These are phyloP conservation scores for Ascodesmis nigricans DNA, from an alignment of 495 filamentous ascomycete genomes.

Conservation along the genomic window DNA sequence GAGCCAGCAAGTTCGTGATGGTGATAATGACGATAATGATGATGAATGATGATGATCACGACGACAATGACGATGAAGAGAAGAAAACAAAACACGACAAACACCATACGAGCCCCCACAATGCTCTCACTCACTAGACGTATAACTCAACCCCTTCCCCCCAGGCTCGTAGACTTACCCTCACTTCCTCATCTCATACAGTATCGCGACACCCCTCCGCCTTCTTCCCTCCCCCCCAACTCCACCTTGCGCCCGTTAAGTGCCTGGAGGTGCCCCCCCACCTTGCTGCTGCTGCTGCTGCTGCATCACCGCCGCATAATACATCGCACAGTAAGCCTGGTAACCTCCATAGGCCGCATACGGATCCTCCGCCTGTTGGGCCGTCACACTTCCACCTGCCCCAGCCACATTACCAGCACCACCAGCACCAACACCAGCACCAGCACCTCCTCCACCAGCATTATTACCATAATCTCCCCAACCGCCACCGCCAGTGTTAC, in stretches of 20 bases:
- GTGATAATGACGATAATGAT: too few relatives aligned
- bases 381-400: constrained; percentile 1
- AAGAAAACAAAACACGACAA: too few relatives aligned
- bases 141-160: too few relatives aligned
- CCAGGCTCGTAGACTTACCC: too few relatives aligned
- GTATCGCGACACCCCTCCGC: too few relatives aligned
- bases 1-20: too few relatives aligned
- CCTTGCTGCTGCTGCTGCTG: constrained; percentile 15
- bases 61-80: too few relatives aligned
- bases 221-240: too few relatives aligned
- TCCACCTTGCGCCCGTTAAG: constrained; percentile 6
- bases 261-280: constrained; percentile 17
- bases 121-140: too few relatives aligned
- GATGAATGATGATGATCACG: too few relatives aligned
- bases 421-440: constrained; percentile 1
- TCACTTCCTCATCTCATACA: too few relatives aligned
- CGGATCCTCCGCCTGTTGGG: constrained; percentile 13
- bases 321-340: constrained; percentile 21
- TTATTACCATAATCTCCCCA: constrained; percentile 15
- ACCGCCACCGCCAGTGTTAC: constrained; percentile 8
- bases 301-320: constrained; percentile 20
- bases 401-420: neutral
- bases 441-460: constrained; percentile 6
- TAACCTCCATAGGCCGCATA: constrained; percentile 22
- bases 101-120: too few relatives aligned